Evolutionary conservation across 2,329 filamentous ascomycete genomes (phyloP), one percentile per base, ranked within the genome.

Genomic region (Fusarium sacchari): DNA sequence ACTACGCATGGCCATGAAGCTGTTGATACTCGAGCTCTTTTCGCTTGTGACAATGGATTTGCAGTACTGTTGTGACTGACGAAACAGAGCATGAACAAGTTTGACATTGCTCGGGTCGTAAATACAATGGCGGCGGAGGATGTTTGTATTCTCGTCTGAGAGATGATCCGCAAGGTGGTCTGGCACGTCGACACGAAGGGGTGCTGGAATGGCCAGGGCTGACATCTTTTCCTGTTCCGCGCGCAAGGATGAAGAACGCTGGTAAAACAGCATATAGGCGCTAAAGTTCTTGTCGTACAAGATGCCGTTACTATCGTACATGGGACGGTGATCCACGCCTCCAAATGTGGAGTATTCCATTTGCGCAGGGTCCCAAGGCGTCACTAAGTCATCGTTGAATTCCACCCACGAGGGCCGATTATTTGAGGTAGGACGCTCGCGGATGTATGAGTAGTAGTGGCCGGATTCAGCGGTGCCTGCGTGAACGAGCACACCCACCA

Each of bases 241-340:
- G 24, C 86, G 84, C 63, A 95, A 86, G 9, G 90, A 89, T 1
- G 91, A 91, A 7, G 91, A 89, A 55, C 96, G 91, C 81, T 98
- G 93, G 81, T 99, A 99, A 81, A 99, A 98, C 14, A 99, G 88
- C 94, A 99, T 98, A 81, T 99, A 99, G 18, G 96, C 96, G 80
- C 94, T 98, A 85, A 92, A 92, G 9, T 89, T 88, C 81, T 95
- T 96, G 76, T 91, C 89, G 72, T 88, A 90, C 1, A 85, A 74
- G 24, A 86, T 80, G 67, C 84, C 83, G 76, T 84, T 82, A 56
- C 76, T 78, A 68, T 88, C 83, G 77, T 86, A 84, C 70, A 87
- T 76, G 67, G 83, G 73, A 14, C 87, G 84, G 65, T 87, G 87
- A 66, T 92, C 91, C 9, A 84, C 79, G 3, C 94, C 94, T n/a